phyloP scores from a whole-genome alignment of 192 early-diverging fungal genomes.

The Entomortierella chlamydospora region DNA sequence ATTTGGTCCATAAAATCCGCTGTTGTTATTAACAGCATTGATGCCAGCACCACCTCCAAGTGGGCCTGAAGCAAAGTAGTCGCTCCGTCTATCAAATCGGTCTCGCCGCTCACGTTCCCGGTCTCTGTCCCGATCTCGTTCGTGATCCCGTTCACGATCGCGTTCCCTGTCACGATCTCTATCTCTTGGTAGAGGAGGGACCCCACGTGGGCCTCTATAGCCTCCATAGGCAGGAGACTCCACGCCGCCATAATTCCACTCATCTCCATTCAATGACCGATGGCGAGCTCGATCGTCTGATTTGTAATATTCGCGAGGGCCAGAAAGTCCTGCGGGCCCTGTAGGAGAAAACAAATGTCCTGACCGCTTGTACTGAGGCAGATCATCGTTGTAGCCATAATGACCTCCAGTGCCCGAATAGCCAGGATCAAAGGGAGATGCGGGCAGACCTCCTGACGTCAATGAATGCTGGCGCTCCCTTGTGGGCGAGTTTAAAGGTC shows the following conservation, averaged over 20 bases:
- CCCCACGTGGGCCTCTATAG: conserved; percentile 43
- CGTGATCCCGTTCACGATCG: conserved; percentile 30
- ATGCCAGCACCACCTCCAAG: conserved; percentile 9
- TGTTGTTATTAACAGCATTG: background rate
- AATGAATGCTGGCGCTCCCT: conserved; percentile 39
- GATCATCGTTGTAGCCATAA: conserved; percentile 20
- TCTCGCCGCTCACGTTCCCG: conserved; percentile 24
- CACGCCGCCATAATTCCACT: conserved; percentile 40
- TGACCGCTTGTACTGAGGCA: conserved; percentile 17
- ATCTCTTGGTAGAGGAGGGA: conserved; percentile 31
- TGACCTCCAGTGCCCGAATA: background rate
- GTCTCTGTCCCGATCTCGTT: conserved; percentile 28
- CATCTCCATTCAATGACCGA: conserved; percentile 47
- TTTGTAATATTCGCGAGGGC: conserved; percentile 40
- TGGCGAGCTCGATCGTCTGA: conserved; percentile 36
- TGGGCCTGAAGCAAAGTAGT: conserved; percentile 22
- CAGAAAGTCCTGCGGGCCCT: conserved; percentile 14
- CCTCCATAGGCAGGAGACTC: conserved; percentile 29
- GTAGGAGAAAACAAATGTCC: conserved; percentile 30
- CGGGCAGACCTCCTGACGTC: conserved; percentile 15
- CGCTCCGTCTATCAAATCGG: conserved; percentile 37
- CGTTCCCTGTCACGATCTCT: conserved; percentile 45
- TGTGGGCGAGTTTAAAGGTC: conserved; percentile 18
- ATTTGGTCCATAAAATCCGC: conserved; percentile 26
- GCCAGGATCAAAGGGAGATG: conserved; percentile 11